phyloP scores from a whole-genome alignment of 139 green algal species.

The Volvox reticuliferus region DNA sequence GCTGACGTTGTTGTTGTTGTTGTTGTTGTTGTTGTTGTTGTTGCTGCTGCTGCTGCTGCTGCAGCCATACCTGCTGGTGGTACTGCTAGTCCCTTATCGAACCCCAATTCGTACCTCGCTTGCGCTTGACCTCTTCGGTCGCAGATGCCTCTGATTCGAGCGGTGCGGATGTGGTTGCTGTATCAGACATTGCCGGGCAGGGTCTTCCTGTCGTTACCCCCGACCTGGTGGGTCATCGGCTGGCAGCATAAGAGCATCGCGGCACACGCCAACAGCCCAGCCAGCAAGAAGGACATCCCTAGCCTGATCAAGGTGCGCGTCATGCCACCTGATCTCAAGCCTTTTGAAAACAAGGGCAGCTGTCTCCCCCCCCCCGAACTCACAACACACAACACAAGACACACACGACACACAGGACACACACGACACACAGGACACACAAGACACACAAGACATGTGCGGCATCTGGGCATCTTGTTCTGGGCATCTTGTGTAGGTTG shows the following conservation, averaged over 20 bases:
- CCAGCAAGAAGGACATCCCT: slow-evolving; percentile 49
- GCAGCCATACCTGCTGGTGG: too few species aligned
- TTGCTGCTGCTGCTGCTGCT: too few species aligned
- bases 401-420: background rate
- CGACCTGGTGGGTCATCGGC: slow-evolving; percentile 50
- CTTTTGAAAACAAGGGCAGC: background rate
- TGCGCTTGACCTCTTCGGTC: background rate
- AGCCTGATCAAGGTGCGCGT: slow-evolving; percentile 12
- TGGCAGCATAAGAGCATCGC: slow-evolving; percentile 54
- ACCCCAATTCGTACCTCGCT: background rate
- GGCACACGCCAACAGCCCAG: slow-evolving; percentile 44
- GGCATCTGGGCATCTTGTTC: too few species aligned
- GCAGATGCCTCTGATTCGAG: slow-evolving; percentile 32
- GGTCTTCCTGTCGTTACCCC: slow-evolving; percentile 45
- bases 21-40: too few species aligned
- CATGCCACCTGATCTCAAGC: background rate
- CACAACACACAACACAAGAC: background rate
- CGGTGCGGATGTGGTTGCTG: slow-evolving; percentile 29
- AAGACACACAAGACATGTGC: too few species aligned
- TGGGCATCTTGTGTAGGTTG: too few species aligned
- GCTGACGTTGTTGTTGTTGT: too few species aligned
- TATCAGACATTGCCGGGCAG: slow-evolving; percentile 46
- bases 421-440: too few species aligned
- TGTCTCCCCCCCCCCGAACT: background rate
- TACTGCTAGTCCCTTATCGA: background rate